These are phyloP conservation scores for Hypocrella siamensis DNA, from an alignment of 2,329 filamentous ascomycete genomes.

Conservation along the genomic window DNA sequence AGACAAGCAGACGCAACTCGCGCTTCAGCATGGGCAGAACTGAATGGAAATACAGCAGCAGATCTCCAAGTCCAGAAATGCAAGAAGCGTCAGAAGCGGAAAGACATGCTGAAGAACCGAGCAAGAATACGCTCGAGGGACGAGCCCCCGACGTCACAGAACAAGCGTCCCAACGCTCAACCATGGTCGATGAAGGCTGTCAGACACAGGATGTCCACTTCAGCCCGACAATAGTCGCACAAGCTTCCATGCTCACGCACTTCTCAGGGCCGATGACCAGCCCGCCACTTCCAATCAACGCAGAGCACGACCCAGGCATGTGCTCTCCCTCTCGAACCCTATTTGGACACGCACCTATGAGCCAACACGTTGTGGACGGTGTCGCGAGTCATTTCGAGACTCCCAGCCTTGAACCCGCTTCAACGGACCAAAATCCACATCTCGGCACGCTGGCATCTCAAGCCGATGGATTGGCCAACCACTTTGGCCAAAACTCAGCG, in stretches of 20 bases:
- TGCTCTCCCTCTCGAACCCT: conserved; percentile 6
- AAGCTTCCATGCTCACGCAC: conserved; percentile 13
- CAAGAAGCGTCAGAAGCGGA: conserved; percentile 9
- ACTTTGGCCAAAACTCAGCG: neutral
- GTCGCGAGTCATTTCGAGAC: neutral
- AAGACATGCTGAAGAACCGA: conserved; percentile 6
- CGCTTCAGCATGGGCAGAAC: conserved; percentile 51
- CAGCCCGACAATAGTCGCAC: conserved; percentile 12
- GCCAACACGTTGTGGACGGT: neutral
- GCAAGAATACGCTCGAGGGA: conserved; percentile 2
- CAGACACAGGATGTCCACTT: conserved; percentile 17
- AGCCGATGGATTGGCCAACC: neutral
- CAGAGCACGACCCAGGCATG: neutral
- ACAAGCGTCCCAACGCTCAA: conserved; percentile 1
- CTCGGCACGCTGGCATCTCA: conserved; percentile 1
- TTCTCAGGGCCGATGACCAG: too few relatives aligned
- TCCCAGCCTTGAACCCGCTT: neutral
- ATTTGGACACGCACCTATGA: conserved; percentile 2
- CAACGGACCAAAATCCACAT: conserved; percentile 1
- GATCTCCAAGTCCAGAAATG: conserved; percentile 47
- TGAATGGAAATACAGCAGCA: conserved; percentile 60
- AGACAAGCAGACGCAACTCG: conserved; percentile 43
- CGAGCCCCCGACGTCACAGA: neutral
- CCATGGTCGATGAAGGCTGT: conserved; percentile 20
- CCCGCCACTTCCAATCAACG: conserved; percentile 3